Base-by-base conservation (phyloP, 2,329 filamentous ascomycete genomes). In the Epichloe typhina region DNA sequence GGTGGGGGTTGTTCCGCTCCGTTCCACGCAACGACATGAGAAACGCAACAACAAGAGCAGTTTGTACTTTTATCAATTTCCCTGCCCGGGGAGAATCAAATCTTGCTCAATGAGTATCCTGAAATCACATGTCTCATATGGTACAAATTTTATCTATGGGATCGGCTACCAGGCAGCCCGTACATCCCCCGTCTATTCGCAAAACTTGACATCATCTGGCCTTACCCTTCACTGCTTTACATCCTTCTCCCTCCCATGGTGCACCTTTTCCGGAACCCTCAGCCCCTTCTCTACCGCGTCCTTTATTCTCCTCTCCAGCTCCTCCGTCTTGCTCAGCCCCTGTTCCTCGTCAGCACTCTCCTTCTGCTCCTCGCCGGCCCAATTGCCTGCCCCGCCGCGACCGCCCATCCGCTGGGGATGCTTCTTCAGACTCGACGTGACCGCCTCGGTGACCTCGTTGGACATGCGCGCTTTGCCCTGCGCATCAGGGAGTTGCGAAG, bases 301-400 rank as follows among this genome's bases (percentile, higher is more conserved):
- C 53, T 63, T 58, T 15, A 72, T 66, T 61, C 64, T 66, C 52
- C 61, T 65, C 60, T 74, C 71, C 26, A 76, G 55, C 51, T 69
- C 65, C 23, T 66, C 64, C 45, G 58, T 63, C 58, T 56, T 65
- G 52, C 45, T 58, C 63, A 50, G 60, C 55, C 61, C 57, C 17
- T 58, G 53, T 5, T 53, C 47, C 7, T 57, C 56, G 9, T 45
- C 38, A 31, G 52, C 43, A 35, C 46, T 49, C 55, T 64, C 61
- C 46, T 61, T 60, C n/a, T 56, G 55, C 47, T 59, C 61, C 12
- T 58, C 62, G 42, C 54, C 55, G 43, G 56, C 59, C 66, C 73
- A 81, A 61, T 80, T 81, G 2, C 77, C 79, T 1, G 75, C 76
- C n/a, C 78, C 78, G 23, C 78, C 79, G 5, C 78, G 71, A 0